phyloP scores from a whole-genome alignment of 2,329 filamentous ascomycete species.

The Rutstroemia sp. region DNA sequence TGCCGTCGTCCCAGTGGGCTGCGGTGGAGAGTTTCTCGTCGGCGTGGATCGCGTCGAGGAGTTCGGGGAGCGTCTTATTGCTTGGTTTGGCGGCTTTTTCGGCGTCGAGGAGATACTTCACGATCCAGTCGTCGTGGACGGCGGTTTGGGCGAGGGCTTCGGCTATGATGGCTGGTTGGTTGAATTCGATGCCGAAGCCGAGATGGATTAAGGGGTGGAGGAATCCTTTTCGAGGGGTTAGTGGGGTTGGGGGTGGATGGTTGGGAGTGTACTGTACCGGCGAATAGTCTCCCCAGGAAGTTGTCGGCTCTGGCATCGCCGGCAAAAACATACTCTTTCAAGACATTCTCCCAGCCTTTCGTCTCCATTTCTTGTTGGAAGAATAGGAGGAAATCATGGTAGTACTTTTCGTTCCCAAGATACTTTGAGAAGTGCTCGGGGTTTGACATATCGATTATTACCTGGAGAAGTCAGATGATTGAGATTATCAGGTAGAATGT shows the following conservation, averaged over 20 bases:
- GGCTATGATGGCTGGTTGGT: constrained; percentile 73
- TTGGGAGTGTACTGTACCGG: constrained; percentile 36
- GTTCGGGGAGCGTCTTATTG: constrained; percentile 42
- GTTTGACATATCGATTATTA: constrained; percentile 39
- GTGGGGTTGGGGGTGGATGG: too few species aligned
- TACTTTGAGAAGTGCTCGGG: constrained; percentile 47
- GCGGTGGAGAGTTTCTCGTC: constrained; percentile 50
- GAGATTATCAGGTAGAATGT: background rate
- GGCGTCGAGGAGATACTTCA: constrained; percentile 43
- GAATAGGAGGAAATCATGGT: constrained; percentile 68
- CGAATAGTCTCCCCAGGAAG: constrained; percentile 61
- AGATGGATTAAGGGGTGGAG: constrained; percentile 79
- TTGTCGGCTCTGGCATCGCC: constrained; percentile 58
- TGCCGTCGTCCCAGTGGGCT: constrained; percentile 44
- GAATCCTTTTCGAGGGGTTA: constrained; percentile 42
- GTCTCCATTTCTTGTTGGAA: constrained; percentile 66
- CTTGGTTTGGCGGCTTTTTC: constrained; percentile 39
- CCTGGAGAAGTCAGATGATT: background rate
- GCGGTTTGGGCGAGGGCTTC: constrained; percentile 72
- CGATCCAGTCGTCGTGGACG: constrained; percentile 53
- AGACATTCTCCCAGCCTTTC: constrained; percentile 51
- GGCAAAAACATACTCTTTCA: constrained; percentile 63
- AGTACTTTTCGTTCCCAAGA: constrained; percentile 58
- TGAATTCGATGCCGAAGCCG: constrained; percentile 77
- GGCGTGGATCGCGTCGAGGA: constrained; percentile 52